Evolutionary conservation across 495 filamentous ascomycete genomes (phyloP).

Genomic region (Aeminium ludgeri): DNA sequence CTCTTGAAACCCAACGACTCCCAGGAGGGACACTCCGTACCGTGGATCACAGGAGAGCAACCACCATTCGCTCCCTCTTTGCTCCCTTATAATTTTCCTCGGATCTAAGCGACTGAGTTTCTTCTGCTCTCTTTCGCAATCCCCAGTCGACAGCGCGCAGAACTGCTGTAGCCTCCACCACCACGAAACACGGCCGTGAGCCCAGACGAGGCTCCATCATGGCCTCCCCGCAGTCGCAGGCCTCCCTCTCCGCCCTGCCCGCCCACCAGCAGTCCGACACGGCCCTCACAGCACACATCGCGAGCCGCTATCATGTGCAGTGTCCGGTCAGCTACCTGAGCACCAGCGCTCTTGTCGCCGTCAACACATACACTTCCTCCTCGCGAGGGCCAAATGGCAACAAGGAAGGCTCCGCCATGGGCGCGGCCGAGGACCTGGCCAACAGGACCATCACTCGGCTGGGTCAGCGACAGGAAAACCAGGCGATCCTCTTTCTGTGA

Average conservation of each 20-base stretch:
- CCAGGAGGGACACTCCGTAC: too few species aligned
- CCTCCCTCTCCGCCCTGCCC: constrained; percentile 74
- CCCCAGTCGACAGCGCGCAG: neutral
- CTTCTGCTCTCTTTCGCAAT: too few species aligned
- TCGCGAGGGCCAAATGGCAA: constrained; percentile 75
- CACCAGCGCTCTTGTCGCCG: constrained; percentile 70
- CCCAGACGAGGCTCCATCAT: constrained; percentile 10
- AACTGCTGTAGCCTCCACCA: constrained; percentile 3
- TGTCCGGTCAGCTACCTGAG: constrained; percentile 75
- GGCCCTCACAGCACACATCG: constrained; percentile 84
- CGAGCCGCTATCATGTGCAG: constrained; percentile 84
- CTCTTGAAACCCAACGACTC: too few species aligned
- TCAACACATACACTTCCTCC: constrained; percentile 86
- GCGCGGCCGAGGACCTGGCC: constrained; percentile 77
- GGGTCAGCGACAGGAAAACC: constrained; percentile 81
- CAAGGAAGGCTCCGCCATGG: constrained; percentile 71
- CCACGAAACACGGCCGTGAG: constrained; percentile 1
- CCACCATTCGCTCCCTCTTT: too few species aligned
- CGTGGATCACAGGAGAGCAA: too few species aligned
- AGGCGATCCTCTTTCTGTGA: constrained; percentile 82
- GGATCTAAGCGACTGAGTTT: too few species aligned
- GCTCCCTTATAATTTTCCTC: too few species aligned
- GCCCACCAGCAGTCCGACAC: constrained; percentile 91
- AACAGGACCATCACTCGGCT: constrained; percentile 66
- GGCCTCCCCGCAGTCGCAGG: constrained; percentile 52